These are phyloP conservation scores for Neurospora hispaniola DNA, from an alignment of 495 filamentous ascomycete species.

Conservation along the genomic window DNA sequence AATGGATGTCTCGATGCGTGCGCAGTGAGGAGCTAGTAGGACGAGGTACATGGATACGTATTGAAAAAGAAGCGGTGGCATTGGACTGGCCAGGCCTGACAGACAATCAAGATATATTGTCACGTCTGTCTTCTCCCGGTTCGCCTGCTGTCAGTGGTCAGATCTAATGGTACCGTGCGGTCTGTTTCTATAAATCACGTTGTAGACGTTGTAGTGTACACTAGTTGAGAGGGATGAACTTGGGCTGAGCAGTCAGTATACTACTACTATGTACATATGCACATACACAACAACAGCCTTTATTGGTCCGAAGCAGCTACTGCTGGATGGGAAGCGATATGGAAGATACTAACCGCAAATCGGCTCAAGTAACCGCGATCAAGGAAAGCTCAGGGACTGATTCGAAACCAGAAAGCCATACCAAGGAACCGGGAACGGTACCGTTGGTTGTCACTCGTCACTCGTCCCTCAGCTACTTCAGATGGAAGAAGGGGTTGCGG, in stretches of 20 bases:
- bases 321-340: neutral
- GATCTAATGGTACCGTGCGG: neutral
- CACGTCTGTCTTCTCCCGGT: neutral
- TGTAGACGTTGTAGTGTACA: neutral
- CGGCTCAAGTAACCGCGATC: neutral
- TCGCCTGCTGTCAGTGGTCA: too few relatives aligned
- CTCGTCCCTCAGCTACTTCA: neutral
- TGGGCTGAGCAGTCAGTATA: neutral
- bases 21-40: neutral
- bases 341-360: neutral
- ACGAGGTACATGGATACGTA: neutral
- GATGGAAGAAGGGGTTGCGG: neutral
- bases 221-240: neutral
- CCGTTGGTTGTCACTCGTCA: neutral
- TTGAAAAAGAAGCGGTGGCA: neutral
- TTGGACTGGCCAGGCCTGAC: neutral
- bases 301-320: neutral
- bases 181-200: neutral
- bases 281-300: neutral
- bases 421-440: neutral
- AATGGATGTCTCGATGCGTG: neutral
- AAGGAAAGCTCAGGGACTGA: neutral
- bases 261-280: neutral
- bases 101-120: neutral
- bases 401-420: neutral